Conservation (phyloP, 345 rosid genomes). For the Kernera saxatilis region DNA sequence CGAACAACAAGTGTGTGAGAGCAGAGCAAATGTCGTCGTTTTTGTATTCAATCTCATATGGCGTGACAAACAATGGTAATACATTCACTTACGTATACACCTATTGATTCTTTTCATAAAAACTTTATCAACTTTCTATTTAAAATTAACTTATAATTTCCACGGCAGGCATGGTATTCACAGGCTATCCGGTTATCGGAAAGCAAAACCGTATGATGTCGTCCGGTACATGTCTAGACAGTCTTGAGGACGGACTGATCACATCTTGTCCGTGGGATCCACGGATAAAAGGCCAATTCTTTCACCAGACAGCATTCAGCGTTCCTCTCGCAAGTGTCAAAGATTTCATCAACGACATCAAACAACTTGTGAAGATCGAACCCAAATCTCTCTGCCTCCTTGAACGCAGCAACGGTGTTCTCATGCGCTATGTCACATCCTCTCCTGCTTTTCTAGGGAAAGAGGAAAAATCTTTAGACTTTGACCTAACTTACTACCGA, state of each 20-base stretch:
- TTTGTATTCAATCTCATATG: constrained; percentile 32
- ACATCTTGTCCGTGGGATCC: constrained; percentile 75
- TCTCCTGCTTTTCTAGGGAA: constrained; percentile 66
- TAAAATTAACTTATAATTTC: not conserved
- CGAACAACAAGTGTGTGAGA: constrained; percentile 25
- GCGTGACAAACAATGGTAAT: constrained; percentile 56
- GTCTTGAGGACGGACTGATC: constrained; percentile 32
- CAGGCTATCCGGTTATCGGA: constrained; percentile 70
- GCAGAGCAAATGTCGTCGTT: constrained; percentile 22
- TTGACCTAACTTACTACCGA: constrained; percentile 68
- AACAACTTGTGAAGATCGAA: constrained; percentile 40
- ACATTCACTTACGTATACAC: not conserved
- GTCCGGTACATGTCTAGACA: constrained; percentile 69
- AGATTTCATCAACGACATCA: constrained; percentile 54
- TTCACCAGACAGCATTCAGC: constrained; percentile 53
- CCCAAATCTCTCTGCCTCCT: constrained; percentile 44
- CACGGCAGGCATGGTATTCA: constrained; percentile 39
- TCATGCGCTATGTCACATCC: constrained; percentile 64
- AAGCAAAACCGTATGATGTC: constrained; percentile 59
- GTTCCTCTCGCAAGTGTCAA: constrained; percentile 39
- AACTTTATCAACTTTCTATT: not conserved
- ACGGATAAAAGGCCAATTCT: constrained; percentile 54
- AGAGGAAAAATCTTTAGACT: constrained; percentile 62
- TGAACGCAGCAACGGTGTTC: constrained; percentile 56
- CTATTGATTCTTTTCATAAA: not conserved